These are phyloP conservation scores for Prunus armeniaca DNA, from an alignment of 306 rosid species.

Conservation along the genomic window DNA sequence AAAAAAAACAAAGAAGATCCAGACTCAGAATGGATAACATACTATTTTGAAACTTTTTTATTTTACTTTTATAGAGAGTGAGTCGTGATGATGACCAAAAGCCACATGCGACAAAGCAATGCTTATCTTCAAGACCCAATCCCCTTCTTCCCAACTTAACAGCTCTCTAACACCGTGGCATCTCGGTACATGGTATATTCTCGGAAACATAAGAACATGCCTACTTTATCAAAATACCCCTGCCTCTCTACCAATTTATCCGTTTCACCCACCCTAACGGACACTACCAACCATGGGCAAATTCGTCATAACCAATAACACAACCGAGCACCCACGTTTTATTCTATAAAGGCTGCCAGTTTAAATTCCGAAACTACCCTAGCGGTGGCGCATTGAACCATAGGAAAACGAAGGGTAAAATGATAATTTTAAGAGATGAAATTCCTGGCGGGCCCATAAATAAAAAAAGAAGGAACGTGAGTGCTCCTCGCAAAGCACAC, in stretches of 20 bases:
- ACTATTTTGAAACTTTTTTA: no score
- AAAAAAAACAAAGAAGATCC: no score
- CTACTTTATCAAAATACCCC: slow-evolving; percentile 26
- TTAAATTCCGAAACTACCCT: slow-evolving; percentile 32
- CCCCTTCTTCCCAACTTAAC: slow-evolving; percentile 21
- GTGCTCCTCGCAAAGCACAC: slow-evolving; percentile 45
- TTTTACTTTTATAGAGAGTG: background rate
- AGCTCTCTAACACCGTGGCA: slow-evolving; percentile 62
- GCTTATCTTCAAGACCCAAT: slow-evolving; percentile 34
- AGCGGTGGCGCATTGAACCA: fast-evolving
- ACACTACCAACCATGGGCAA: slow-evolving; percentile 26
- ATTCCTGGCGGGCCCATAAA: slow-evolving; percentile 34
- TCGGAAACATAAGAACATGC: background rate
- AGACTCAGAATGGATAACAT: no score
- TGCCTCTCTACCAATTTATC: background rate
- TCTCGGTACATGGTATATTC: slow-evolving; percentile 31
- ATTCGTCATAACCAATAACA: slow-evolving; percentile 24
- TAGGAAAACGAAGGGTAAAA: background rate
- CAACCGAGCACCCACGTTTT: slow-evolving; percentile 50
- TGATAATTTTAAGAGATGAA: slow-evolving; percentile 3
- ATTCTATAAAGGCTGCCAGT: background rate
- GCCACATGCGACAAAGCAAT: slow-evolving; percentile 35
- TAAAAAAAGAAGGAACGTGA: slow-evolving; percentile 43
- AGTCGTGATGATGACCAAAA: background rate
- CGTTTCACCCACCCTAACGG: background rate